These are phyloP conservation scores for Globisporangium echinulatum DNA, from an alignment of 352 stramenopile species.

Conservation along the genomic window DNA sequence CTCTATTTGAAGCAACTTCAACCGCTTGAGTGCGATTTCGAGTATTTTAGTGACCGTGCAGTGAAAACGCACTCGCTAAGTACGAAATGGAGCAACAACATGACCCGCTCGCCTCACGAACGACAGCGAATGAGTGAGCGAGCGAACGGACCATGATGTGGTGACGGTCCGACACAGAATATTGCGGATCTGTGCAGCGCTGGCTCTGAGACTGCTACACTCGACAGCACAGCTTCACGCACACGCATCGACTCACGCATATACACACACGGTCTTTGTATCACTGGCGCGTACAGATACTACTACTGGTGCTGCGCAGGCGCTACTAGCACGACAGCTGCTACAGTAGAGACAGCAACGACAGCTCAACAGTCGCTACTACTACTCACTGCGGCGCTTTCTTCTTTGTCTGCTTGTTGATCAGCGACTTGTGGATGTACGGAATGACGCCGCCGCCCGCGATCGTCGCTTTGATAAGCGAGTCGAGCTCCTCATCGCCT, in stretches of 20 bases:
- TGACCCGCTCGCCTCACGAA: neutral
- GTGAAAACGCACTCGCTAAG: no score
- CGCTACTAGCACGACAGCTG: neutral
- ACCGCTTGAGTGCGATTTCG: no score
- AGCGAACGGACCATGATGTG: no score
- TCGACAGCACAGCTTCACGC: no score
- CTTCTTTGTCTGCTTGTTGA: constrained; percentile 96
- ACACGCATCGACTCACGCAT: no score
- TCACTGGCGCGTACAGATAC: neutral
- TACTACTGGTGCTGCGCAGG: neutral
- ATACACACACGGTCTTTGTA: neutral
- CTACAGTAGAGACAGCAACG: neutral
- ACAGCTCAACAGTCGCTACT: neutral
- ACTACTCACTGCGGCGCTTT: constrained; percentile 60
- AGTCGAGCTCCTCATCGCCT: constrained; percentile 99
- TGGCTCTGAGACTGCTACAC: no score
- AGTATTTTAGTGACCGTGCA: no score
- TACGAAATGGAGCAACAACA: neutral
- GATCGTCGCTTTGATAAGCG: constrained; percentile 99
- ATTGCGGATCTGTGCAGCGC: no score
- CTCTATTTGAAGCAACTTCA: no score
- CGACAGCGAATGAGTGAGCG: no score
- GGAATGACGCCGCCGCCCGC: constrained; percentile 99
- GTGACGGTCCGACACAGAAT: no score
- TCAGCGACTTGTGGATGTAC: constrained; percentile 99